Evolutionary conservation across 257 asterid species (phyloP).

Genomic region (Nicotiana noctiflora): DNA sequence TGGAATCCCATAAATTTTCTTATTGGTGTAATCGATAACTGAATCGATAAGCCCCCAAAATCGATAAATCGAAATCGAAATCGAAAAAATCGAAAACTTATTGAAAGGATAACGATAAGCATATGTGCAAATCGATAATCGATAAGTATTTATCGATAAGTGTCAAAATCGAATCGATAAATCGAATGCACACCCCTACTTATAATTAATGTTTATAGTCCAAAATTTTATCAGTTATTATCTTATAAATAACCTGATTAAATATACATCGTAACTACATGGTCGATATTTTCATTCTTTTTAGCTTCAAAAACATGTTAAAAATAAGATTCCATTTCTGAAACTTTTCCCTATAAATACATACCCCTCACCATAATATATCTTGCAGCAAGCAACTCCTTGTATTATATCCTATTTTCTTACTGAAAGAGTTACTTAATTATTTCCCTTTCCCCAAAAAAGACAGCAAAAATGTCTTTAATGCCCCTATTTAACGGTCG

Average conservation of each 20-base stretch:
- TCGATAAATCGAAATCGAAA: too few species aligned
- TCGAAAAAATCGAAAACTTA: too few species aligned
- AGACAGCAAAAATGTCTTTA: constrained; percentile 16
- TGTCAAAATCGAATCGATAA: too few species aligned
- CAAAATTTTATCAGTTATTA: too few species aligned
- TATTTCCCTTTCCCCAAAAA: neutral
- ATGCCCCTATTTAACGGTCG: constrained; percentile 11
- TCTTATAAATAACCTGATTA: neutral
- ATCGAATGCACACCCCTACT: too few species aligned
- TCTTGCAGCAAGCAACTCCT: neutral
- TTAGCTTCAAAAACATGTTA: neutral
- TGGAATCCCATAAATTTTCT: too few species aligned
- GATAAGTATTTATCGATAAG: too few species aligned
- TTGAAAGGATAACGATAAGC: too few species aligned
- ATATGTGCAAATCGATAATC: too few species aligned
- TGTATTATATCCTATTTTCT: neutral
- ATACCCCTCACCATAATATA: neutral
- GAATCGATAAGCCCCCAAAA: too few species aligned
- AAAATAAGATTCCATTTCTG: neutral
- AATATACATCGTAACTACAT: neutral
- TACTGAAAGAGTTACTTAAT: neutral
- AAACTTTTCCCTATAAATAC: neutral
- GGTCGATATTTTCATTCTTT: neutral
- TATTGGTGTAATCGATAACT: too few species aligned
- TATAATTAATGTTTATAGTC: too few species aligned